Evolutionary conservation across 352 stramenopile genomes (phyloP).

Genomic region (Bremia lactucae): DNA sequence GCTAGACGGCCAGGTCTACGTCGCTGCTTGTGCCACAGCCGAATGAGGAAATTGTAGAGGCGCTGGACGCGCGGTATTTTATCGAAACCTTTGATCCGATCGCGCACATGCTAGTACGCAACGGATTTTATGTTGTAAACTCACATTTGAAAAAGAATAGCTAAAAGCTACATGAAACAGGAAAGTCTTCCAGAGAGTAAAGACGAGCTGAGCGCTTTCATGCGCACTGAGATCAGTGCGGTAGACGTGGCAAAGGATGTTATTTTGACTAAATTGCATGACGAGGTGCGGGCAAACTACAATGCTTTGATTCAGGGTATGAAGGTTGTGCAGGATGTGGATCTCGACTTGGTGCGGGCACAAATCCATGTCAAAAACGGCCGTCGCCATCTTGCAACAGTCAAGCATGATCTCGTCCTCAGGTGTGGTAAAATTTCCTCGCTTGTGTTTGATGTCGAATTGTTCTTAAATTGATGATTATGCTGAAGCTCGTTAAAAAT

Average conservation of each 20-base stretch:
- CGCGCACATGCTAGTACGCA: conserved; percentile 54
- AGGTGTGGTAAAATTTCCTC: too few species aligned
- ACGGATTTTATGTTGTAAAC: not conserved
- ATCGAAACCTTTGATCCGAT: conserved; percentile 68
- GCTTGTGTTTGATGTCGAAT: too few species aligned
- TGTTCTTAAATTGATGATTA: too few species aligned
- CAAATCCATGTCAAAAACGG: conserved; percentile 86
- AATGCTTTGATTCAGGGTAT: conserved; percentile 75
- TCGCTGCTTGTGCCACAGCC: conserved; percentile 57
- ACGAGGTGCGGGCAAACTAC: conserved; percentile 74
- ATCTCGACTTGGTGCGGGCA: conserved; percentile 71
- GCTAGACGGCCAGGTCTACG: conserved; percentile 26
- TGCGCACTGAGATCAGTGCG: conserved; percentile 73
- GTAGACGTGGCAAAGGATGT: conserved; percentile 76
- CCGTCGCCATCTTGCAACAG: conserved; percentile 49
- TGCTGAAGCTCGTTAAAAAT: conserved; percentile 74
- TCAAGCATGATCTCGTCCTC: conserved; percentile 64
- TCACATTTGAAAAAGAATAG: too few species aligned
- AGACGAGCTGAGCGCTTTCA: conserved; percentile 46
- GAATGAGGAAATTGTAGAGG: conserved; percentile 56
- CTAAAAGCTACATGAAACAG: conserved; percentile 25
- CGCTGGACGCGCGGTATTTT: conserved; percentile 74
- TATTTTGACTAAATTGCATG: conserved; percentile 62
- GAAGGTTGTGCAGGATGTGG: conserved; percentile 81
- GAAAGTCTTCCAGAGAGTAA: conserved; percentile 46